phyloP scores from a whole-genome alignment of 179 eudicot species.

The Silene vulgaris region DNA sequence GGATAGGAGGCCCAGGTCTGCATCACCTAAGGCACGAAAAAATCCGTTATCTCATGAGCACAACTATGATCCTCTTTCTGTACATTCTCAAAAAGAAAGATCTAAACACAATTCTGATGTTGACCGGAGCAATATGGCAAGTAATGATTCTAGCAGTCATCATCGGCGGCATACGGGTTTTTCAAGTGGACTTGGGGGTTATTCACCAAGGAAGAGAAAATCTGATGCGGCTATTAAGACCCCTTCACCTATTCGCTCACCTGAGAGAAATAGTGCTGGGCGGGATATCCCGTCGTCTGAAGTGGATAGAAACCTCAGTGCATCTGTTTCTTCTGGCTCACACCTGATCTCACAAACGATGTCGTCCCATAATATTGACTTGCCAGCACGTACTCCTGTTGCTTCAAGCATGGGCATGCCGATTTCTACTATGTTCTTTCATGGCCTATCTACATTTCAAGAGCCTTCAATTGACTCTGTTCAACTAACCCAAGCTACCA shows the following conservation, averaged over 20 bases:
- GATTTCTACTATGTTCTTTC: conserved; percentile 36
- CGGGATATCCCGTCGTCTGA: conserved; percentile 69
- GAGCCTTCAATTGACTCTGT: conserved; percentile 59
- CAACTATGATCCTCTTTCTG: conserved; percentile 41
- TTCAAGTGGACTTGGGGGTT: conserved; percentile 87
- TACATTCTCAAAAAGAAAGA: conserved; percentile 53
- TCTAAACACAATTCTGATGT: conserved; percentile 48
- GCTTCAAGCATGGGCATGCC: conserved; percentile 40
- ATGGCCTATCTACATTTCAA: conserved; percentile 34
- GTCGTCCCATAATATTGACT: conserved; percentile 35
- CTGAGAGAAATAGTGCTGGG: conserved; percentile 61
- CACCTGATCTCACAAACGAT: conserved; percentile 39
- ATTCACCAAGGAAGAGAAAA: conserved; percentile 95
- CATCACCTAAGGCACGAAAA: conserved; percentile 59
- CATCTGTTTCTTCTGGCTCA: conserved; percentile 34
- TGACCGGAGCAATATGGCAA: conserved; percentile 49
- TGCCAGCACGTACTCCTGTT: conserved; percentile 37
- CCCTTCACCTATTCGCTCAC: conserved; percentile 76
- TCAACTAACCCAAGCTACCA: conserved; percentile 95
- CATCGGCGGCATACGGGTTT: conserved; percentile 48
- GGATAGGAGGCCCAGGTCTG: conserved; percentile 51
- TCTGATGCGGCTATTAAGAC: conserved; percentile 73
- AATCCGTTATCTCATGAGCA: conserved; percentile 37
- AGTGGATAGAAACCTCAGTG: conserved; percentile 28
- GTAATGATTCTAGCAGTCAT: conserved; percentile 52